Base-by-base conservation (phyloP, 1,139 yeast species). In the Petasospora fabianii region DNA sequence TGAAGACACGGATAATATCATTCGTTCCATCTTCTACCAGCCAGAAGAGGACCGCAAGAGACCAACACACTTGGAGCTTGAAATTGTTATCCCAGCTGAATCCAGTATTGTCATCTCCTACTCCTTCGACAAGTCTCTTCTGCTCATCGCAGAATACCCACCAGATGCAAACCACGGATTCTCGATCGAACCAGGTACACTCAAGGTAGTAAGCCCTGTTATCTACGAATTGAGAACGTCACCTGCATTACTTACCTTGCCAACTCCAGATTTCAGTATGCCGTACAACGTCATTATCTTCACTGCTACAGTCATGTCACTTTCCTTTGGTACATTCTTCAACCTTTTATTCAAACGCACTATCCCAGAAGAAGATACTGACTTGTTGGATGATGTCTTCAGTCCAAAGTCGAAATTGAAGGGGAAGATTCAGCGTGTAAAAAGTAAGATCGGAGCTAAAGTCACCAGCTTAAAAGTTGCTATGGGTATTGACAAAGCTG, bases 111-210 rank as follows among this genome's bases (percentile, higher is more conserved):
- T 84, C 1, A 55, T 92, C 41, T 75, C 83, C 3, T 86, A 85
- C 56, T 78, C 83, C 42, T 88, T 92, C 58, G 97, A 92, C 58
- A 92, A 90, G 60, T 80, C 96, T 0, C 69, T 92, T 55, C 69
- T 94, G 33, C 73, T 83, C 45, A 80, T 86, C 49, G 84, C 92
- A 9, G 98, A 94, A 59, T 94, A 94, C 55, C 98, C 98, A 11
- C 98, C 99, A 2, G 99, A 94, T 68, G 98, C 99, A 2, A 94
- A 94, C 60, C 97, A 92, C 53, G 99, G 99, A 0, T 94, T 92
- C 61, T 92, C 92, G 42, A 79, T 94, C 30, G 95, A 92, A 30
- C 95, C 97, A 0, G 96, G 92, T 4, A 84, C 87, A 6, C 68
- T 88, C 10, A 73, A 84, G 1, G 75, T 84, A 0, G 47, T 73